Evolutionary conservation across 495 filamentous ascomycete genomes (phyloP).

Genomic region (Aspergillus kassunensis): DNA sequence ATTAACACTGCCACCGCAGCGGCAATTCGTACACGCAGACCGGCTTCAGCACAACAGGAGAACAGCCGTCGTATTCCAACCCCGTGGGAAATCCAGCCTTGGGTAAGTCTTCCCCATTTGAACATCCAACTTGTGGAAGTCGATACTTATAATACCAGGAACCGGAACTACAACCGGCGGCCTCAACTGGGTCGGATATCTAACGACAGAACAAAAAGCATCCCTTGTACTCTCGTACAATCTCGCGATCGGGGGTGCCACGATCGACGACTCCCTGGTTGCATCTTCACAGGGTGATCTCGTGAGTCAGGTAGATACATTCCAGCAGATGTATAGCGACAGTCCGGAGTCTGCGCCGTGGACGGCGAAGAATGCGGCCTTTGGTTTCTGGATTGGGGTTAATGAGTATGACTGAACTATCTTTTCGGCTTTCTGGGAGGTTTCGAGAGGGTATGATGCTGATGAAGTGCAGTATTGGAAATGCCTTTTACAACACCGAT

Average conservation of each 20-base stretch:
- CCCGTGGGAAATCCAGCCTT: constrained; percentile 70
- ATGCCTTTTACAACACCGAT: constrained; percentile 51
- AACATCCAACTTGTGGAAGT: too few relatives aligned
- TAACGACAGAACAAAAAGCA: constrained; percentile 51
- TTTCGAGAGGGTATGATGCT: not conserved
- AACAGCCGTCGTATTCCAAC: constrained; percentile 58
- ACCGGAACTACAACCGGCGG: constrained; percentile 48
- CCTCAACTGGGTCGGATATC: constrained; percentile 52
- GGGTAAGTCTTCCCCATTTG: constrained; percentile 15
- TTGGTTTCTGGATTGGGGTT: constrained; percentile 73
- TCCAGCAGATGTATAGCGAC: constrained; percentile 24
- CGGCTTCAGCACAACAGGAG: constrained; percentile 58
- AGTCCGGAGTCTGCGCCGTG: constrained; percentile 49
- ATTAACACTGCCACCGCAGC: constrained; percentile 17
- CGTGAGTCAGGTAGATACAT: constrained; percentile 26
- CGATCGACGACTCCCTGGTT: constrained; percentile 49
- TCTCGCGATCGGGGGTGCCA: constrained; percentile 54
- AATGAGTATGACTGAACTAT: constrained; percentile 53
- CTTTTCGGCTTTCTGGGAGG: not conserved
- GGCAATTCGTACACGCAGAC: constrained; percentile 61
- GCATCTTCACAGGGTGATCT: constrained; percentile 25
- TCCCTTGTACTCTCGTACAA: constrained; percentile 53
- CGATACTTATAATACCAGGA: constrained; percentile 21
- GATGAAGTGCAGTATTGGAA: constrained; percentile 47
- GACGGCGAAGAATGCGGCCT: constrained; percentile 57